phyloP scores from a whole-genome alignment of 176 grass and related monocot species.

The Aegilops speltoides region DNA sequence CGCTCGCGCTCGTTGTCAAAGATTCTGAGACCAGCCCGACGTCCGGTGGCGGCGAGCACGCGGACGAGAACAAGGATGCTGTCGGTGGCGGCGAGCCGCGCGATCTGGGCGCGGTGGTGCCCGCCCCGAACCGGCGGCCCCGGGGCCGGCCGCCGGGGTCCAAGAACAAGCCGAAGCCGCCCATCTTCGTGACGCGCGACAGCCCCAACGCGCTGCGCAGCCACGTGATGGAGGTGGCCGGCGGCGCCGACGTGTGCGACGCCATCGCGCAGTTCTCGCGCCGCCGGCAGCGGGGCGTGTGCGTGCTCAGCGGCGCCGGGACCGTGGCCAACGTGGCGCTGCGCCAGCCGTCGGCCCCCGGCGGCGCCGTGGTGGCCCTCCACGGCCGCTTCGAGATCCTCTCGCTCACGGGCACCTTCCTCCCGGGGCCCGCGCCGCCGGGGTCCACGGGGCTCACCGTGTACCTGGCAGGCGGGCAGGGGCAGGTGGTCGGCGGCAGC shows the following conservation, averaged over 20 bases:
- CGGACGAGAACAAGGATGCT: constrained; percentile 52
- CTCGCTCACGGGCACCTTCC: constrained; percentile 86
- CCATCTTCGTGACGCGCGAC: constrained; percentile 91
- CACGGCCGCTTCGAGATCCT: constrained; percentile 96
- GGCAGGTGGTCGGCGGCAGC: constrained; percentile 86
- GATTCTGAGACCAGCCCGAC: constrained; percentile 37
- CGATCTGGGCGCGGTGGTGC: constrained; percentile 55
- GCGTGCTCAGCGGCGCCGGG: constrained; percentile 86
- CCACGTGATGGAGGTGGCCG: constrained; percentile 92
- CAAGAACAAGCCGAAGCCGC: constrained; percentile 97
- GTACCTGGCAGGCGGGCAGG: constrained; percentile 84
- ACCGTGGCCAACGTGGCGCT: constrained; percentile 88
- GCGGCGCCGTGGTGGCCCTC: constrained; percentile 70
- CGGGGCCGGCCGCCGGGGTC: constrained; percentile 87
- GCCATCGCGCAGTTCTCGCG: constrained; percentile 90
- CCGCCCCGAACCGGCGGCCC: constrained; percentile 59
- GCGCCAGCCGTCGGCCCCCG: constrained; percentile 70
- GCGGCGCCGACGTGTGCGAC: constrained; percentile 81
- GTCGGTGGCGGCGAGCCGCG: constrained; percentile 52
- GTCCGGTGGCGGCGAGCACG: constrained; percentile 23
- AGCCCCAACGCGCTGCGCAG: constrained; percentile 91
- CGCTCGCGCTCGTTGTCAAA: constrained; percentile 10
- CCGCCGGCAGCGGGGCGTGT: constrained; percentile 85
- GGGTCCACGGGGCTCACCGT: constrained; percentile 92
- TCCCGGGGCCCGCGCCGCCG: constrained; percentile 78